Base-by-base conservation (phyloP, 352 stramenopile genomes). In the Globisporangium recalcitrans region DNA sequence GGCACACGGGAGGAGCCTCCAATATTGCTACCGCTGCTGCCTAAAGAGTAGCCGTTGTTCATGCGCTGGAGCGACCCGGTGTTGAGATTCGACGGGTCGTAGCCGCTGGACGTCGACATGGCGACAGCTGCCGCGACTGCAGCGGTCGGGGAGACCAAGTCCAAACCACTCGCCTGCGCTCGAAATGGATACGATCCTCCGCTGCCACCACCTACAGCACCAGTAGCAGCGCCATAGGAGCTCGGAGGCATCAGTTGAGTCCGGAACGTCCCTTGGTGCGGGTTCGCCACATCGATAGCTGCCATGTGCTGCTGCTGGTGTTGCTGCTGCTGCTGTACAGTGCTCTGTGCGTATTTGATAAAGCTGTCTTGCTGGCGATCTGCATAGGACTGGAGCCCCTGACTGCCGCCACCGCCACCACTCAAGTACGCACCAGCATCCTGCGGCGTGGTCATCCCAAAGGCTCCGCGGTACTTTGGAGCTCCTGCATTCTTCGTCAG, bases 261-360 rank as follows among this genome's bases (percentile, higher is more conserved):
- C 7, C 61, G 61, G 27, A 67, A 67, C 21, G 57, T 14, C 47
- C 21, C 29, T 14, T 60, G 56, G 49, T 68, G 55, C 34, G 56
- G 38, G 26, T 56, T 42, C 14, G 60, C 24, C n/a, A 55, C 36
- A 24, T 68, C 62, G 21, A 64, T 21, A 10, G 44, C 49, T 1
- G 55, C 48, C 49, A 64, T 47, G 7, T 64, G 62, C 31, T 68
- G 62, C 26, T 64, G 70, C 42, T 47, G 73, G 46, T 78, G 71
- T 13, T 66, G 64, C 3, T 55, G 67, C 58, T 66, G 74, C 55
- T 40, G 74, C 38, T 83, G 75, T 32, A 56, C 19, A 4, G 51
- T 19, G 29, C 8, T 27, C 21, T 71, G 52, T 71, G 71, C 36
- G 61, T 67, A 67, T 68, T 76, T 47, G 63, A 77, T 38, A 53